Base-by-base conservation (phyloP, 1,284 basidiomycete genomes). In the Pseudozyma hubeiensis region DNA sequence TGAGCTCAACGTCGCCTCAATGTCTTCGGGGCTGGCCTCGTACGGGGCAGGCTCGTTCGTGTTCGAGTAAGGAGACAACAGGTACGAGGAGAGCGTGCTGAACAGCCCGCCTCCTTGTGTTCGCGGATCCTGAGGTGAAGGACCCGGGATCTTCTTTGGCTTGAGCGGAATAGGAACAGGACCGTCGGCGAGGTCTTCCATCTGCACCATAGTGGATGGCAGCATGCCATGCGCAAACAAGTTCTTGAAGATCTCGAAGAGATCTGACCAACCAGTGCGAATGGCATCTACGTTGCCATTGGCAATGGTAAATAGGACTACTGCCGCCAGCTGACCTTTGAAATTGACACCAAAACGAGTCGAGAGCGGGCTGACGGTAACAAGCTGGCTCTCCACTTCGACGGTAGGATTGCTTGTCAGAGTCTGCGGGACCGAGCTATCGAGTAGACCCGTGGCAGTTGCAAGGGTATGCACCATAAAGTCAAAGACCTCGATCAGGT, bases 181-280 rank as follows among this genome's bases (percentile, higher is more conserved):
- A 7, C 72, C 72, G 19, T 75, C 64, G 31, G 63, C 48, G 85
- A 98, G 98, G 84, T 98, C 96, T 82, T 95, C 93, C 92, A 97
- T 95, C 81, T 93, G 91, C n/a, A 95, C 87, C 90, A 99, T 92
- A 54, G 90, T 88, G 5, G 95, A 24, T 1, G 81, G 78, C 8
- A 99, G 87, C 31, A 99, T 88, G 4, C 94, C 95, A 83, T 97
- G 92, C 45, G 96, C 86, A 86, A 99, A 99, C 29, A 99, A 87
- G 37, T 94, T 97, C 81, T 96, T 92, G 86, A 97, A 94, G 90
- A 99, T 97, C 85, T 97, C 95, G 79, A 99, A 97, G 62, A 99
- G 94, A 82, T 51, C 79, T 13, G 76, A 90, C 97, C 97, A 99
- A 16, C 96, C 94, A 83, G 94, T 92, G 39, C 94, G 90, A 57